Base-by-base conservation (phyloP, 768 basidiomycete species). In the Sistotremastrum suecicum region DNA sequence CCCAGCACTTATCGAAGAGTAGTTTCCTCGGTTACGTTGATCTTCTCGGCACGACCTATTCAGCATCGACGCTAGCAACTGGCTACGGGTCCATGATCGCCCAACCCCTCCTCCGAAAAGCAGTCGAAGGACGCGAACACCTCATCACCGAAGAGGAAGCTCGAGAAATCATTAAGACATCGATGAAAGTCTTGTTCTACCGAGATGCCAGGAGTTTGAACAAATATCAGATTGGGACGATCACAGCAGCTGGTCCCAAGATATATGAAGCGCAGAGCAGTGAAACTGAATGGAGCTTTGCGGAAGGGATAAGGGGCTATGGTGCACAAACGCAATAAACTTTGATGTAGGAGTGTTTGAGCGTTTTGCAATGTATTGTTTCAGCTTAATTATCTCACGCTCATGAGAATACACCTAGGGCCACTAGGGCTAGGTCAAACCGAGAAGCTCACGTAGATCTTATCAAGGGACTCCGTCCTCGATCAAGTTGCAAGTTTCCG, bases 191-290 rank as follows among this genome's bases (percentile, higher is more conserved):
- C 10, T 72, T 99, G 41, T 98, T 82, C 66, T 99, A 99, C 66
- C 78, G 95, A 39, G 95, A 99, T 55, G 94, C 94, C 5, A 73
- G 94, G 53, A 89, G 86, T 67, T 67, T 92, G 61, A 85, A 98
- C 73, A 95, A 97, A 94, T 98, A 81, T 66, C 94, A 98, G 91
- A 75, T 98, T 47, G 92, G 90, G 4, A 88, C 75, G 1, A 76
- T 98, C 55, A 90, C 84, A 0, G 76, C 67, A 11, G 66, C 74
- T 3, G 92, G 94, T 1, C 73, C 82, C 32, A 63, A 61, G 6
- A 86, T 99, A 48, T 84, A 86, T 0, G 89, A 88, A 50, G 77
- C 89, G 31, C 70, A 76, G 50, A 67, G 71, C 38, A 63, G 87
- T 4, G 74, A 81, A 51, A 95, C 94, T 1, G 65, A 76, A 28